Base-by-base conservation (phyloP, 306 rosid genomes). In the Quercus aquifolioides region DNA sequence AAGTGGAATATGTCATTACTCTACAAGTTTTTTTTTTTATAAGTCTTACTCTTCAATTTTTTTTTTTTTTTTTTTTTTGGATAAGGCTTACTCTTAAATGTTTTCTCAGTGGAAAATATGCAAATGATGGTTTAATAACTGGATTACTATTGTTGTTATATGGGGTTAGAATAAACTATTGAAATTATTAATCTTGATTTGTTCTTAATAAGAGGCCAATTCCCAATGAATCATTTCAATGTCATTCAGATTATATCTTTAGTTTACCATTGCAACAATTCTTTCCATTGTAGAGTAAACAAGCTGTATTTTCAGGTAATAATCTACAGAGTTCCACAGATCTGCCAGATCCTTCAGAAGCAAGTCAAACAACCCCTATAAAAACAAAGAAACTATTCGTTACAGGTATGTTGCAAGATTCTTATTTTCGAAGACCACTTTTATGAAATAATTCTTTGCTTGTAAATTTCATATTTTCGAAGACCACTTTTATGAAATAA, bases 331-430 rank as follows among this genome's bases (percentile, higher is more conserved):
- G 49, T 41, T 41, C 49, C 11, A 7, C 49, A 41, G 49, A 41
- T 41, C 49, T 41, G 49, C 49, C 49, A 41, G 49, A 41, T 8
- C 11, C 49, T 41, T 74, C 74, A 9, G 88, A 80, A 79, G 78
- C 77, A 76, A 80, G 62, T 69, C 82, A 80, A 78, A 74, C 75
- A 5, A 18, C 81, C 54, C 85, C 79, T 11, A 65, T 83, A 55
- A 84, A 80, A 80, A 88, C 90, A 46, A 86, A 83, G 82, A 88
- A 88, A 76, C 90, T 86, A 5, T 88, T 88, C 78, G 77, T 88
- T 26, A 88, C 90, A 30, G 88, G 87, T 88, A 86, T 41, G 60
- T 73, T 76, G 33, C 60, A 19, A 21, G 51, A 43, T 14, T 10
- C 0, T 2, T 62, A 25, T 5, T 13, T 63, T 28, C 2, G 69